Base-by-base conservation (phyloP, 495 filamentous ascomycete genomes). In the Podospora didyma region DNA sequence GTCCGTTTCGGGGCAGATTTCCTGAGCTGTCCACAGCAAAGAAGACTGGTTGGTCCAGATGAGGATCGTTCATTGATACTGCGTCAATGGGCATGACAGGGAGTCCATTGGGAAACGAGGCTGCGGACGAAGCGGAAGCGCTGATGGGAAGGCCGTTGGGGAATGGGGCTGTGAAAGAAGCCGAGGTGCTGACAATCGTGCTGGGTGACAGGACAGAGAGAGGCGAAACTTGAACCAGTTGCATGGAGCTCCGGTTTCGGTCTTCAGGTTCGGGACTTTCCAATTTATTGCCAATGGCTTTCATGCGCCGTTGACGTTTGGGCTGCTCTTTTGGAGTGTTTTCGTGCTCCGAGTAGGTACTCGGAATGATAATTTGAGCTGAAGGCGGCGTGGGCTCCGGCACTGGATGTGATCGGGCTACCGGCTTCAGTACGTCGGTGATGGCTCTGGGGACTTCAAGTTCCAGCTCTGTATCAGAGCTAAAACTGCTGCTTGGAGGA, bases 381-480 rank as follows among this genome's bases (percentile, higher is more conserved):
- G 75, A 78, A 2, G 73, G 69, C 2, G 75, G 71, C 10, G 72
- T 75, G 14, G 66, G 59, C 21, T 56, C 61, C 12, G 53, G 58
- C 7, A 58, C 4, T 5, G 12, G 49, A 24, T 56, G 45, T 17
- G 46, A 39, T 7, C 57, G 34, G 19, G 59, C 60, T 17, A 60
- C 51, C 1, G 65, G 49, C 7, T 60, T 53, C 7, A 67, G 35
- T 21, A 39, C 41, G 34, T 77, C 69, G 19, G 66, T 70, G 14
- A 84, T 69, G 4, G 79, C 76, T 50, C 69, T 69, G 22, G 82
- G 83, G 5, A 81, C 66, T 63, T 75, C 73, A 14, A 79, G 62
- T 45, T 85, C 81, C 64, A 86, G 75, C n/a, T 75, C 74, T 2
- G 74, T 74, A 9, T 85, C 83, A 16, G 75, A 73, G 6, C 55